Conservation (phyloP, 2,329 filamentous ascomycete genomes). For the Plectosphaerella cucumerina region DNA sequence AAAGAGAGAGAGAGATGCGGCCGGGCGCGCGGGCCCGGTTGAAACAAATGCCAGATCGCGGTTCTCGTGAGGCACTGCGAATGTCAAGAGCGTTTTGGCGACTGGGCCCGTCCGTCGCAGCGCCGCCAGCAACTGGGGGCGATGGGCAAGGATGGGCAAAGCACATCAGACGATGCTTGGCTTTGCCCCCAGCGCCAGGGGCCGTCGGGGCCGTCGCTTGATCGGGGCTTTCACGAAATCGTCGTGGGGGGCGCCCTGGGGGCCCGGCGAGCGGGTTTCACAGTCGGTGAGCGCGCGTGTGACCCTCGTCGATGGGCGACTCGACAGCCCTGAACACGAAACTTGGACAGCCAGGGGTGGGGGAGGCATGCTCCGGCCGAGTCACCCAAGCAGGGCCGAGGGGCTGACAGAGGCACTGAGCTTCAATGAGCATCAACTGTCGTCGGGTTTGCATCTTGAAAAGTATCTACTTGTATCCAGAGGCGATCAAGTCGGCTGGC, state of each 20-base stretch:
- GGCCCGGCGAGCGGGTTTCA: slow-evolving; percentile 1
- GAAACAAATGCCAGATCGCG: neutral
- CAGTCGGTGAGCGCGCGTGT: slow-evolving; percentile 2
- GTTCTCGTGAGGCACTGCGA: slow-evolving; percentile 7
- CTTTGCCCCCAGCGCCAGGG: slow-evolving; percentile 5
- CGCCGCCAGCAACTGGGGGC: neutral
- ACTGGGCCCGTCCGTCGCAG: neutral
- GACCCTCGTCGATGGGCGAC: slow-evolving; percentile 7
- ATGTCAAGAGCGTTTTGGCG: slow-evolving; percentile 12
- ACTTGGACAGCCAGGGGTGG: neutral
- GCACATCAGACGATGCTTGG: slow-evolving; percentile 7
- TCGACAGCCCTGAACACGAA: slow-evolving; percentile 10
- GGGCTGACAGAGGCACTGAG: too few relatives aligned
- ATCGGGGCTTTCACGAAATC: slow-evolving; percentile 11
- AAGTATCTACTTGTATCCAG: too few relatives aligned
- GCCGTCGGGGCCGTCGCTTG: slow-evolving; percentile 7
- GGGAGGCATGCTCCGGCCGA: slow-evolving; percentile 1
- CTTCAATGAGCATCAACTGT: too few relatives aligned
- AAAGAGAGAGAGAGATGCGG: slow-evolving; percentile 8
- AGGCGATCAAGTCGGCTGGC: too few relatives aligned
- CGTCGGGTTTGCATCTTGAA: too few relatives aligned
- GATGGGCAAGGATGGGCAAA: neutral
- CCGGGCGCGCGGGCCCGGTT: slow-evolving; percentile 5
- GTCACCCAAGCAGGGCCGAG: neutral
- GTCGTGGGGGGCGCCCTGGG: slow-evolving; percentile 5